Evolutionary conservation across 805 yeast species (phyloP).

Genomic region (Debaryomyces tyrocola): DNA sequence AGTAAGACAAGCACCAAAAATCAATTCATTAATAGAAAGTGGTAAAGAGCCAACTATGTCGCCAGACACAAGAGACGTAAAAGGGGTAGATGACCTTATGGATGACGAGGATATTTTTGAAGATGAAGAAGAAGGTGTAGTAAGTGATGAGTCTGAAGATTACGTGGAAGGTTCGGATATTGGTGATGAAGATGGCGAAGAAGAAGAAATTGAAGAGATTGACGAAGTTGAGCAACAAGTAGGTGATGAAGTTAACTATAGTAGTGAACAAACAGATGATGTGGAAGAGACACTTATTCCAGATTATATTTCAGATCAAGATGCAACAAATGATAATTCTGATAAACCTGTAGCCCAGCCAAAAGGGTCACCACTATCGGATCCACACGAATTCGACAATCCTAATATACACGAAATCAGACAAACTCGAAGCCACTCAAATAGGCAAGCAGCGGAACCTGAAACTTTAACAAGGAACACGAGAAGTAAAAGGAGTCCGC

Average conservation of each 20-base stretch:
- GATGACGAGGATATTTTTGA: constrained; percentile 20
- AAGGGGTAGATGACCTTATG: constrained; percentile 8
- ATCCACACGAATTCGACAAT: too few relatives aligned
- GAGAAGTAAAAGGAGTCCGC: too few relatives aligned
- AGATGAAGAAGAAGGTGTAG: constrained; percentile 13
- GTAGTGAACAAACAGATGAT: neutral
- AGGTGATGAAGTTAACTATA: neutral
- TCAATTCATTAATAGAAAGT: constrained; percentile 2
- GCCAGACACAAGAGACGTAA: neutral
- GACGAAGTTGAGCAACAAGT: constrained; percentile 1
- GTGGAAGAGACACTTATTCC: neutral
- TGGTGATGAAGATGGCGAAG: constrained; percentile 13
- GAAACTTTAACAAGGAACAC: too few relatives aligned
- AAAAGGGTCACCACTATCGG: too few relatives aligned
- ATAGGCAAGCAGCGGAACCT: too few relatives aligned
- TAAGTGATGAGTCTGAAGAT: constrained; percentile 13
- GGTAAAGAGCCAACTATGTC: constrained; percentile 11
- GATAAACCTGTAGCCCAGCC: too few relatives aligned
- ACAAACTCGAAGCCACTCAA: too few relatives aligned
- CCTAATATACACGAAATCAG: too few relatives aligned
- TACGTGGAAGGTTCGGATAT: constrained; percentile 10
- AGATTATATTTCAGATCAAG: too few relatives aligned
- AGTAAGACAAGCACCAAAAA: neutral
- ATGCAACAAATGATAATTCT: too few relatives aligned
- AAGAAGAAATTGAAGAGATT: constrained; percentile 6